These are phyloP conservation scores for Pyronema domesticum DNA, from an alignment of 495 filamentous ascomycete species.

Conservation along the genomic window DNA sequence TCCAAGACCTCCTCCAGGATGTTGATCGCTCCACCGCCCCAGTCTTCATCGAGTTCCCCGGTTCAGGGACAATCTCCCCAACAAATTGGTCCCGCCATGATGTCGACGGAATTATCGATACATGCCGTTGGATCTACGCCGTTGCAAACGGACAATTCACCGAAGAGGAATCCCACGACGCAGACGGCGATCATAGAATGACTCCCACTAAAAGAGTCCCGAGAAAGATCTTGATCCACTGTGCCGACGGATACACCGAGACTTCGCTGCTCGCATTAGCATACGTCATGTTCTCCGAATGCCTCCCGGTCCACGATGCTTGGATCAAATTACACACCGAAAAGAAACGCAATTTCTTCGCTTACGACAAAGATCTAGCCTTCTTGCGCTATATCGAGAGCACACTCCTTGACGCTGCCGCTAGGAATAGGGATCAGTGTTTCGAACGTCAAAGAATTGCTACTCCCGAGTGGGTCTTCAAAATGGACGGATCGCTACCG, in stretches of 20 bases:
- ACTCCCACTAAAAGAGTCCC: slow-evolving; percentile 23
- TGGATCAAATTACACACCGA: slow-evolving; percentile 72
- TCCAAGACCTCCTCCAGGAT: slow-evolving; percentile 42
- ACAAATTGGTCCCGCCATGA: slow-evolving; percentile 63
- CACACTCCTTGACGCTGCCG: slow-evolving; percentile 44
- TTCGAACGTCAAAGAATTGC: slow-evolving; percentile 22
- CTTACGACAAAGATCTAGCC: slow-evolving; percentile 75
- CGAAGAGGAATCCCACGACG: slow-evolving; percentile 31
- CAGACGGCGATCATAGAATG: slow-evolving; percentile 36
- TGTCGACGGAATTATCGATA: slow-evolving; percentile 64
- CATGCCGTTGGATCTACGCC: slow-evolving; percentile 76
- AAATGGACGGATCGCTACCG: slow-evolving; percentile 79
- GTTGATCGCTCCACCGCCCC: slow-evolving; percentile 34
- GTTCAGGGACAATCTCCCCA: slow-evolving; percentile 72
- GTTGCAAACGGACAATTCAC: slow-evolving; percentile 43
- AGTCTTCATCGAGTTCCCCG: slow-evolving; percentile 67
- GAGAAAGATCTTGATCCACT: slow-evolving; percentile 70
- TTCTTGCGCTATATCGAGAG: slow-evolving; percentile 58
- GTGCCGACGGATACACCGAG: slow-evolving; percentile 91
- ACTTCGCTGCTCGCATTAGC: slow-evolving; percentile 71
- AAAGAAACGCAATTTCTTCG: slow-evolving; percentile 82
- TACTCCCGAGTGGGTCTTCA: slow-evolving; percentile 55
- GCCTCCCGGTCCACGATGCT: slow-evolving; percentile 58
- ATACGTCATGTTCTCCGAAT: slow-evolving; percentile 80
- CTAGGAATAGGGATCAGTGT: slow-evolving; percentile 13